Base-by-base conservation (phyloP, 805 yeast species). In the Metschnikowia borealis region DNA sequence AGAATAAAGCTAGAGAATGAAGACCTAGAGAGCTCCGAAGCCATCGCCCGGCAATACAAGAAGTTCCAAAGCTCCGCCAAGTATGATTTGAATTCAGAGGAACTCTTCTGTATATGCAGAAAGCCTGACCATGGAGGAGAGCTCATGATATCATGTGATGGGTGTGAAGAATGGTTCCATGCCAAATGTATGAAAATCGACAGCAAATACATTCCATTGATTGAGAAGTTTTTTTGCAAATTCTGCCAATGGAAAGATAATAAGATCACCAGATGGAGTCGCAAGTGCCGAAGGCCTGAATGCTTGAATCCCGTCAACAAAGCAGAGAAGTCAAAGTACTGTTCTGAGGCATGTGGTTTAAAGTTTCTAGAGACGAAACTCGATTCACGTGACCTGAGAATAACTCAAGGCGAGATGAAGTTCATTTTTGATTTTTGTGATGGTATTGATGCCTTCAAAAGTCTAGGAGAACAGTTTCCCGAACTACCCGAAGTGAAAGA, bases 91-190 rank as follows among this genome's bases (percentile, higher is more conserved):
- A 71, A 78, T 56, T 73, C 84, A 20, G 87, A 84, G 55, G 88
- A 84, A 57, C 69, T 87, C 6, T 89, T 75, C 60, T 90, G 97
- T 63, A 68, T 84, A 0, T 90, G 97, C 64, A 75, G 94, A 36
- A 78, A 77, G 53, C 85, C 89, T 0, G 97, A 91, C 60, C 75
- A 78, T 52, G 94, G 91, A 1, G 77, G 75, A 2, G 84, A 81
- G 51, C 69, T 90, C 63, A 91, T 91, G 97, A 86, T 91, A n/a
- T 89, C 87, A 0, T 90, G 97, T 64, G 97, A 90, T 63, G 91
- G 89, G 5, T 91, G 97, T 67, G 96, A 89, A 61, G 96, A 89
- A 51, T 91, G 97, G 97, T 91, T 78, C 62, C 97, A 91, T 67
- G 88, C 90, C 66, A 71, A 69, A 42, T 91, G 97, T 63, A 80